phyloP scores from a whole-genome alignment of 352 stramenopile species.

The Phytophthora lateralis region DNA sequence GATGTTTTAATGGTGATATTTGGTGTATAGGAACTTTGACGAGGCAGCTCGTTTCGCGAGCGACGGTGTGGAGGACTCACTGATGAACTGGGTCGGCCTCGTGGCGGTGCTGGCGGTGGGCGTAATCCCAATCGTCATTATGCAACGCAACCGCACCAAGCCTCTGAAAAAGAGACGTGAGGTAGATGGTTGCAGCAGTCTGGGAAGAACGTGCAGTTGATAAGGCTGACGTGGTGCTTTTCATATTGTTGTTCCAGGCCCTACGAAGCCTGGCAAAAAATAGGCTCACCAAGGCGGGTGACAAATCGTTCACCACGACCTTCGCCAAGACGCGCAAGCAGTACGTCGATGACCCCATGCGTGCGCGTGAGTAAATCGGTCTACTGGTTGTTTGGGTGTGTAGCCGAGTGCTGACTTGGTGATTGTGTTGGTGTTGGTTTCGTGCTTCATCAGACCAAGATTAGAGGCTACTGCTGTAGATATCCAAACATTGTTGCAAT shows the following conservation, averaged over 20 bases:
- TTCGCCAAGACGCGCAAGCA: slow-evolving; percentile 55
- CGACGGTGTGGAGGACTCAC: slow-evolving; percentile 72
- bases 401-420: slow-evolving; percentile 9
- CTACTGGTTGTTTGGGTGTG: background rate
- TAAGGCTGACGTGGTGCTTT: slow-evolving; percentile 5
- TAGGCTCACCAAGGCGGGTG: slow-evolving; percentile 63
- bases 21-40: slow-evolving; percentile 67
- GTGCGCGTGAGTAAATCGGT: slow-evolving; percentile 27
- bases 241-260: slow-evolving; percentile 33
- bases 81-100: slow-evolving; percentile 75
- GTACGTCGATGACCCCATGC: slow-evolving; percentile 54
- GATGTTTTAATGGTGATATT: background rate
- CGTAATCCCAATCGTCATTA: slow-evolving; percentile 67
- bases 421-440: background rate
- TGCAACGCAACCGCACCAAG: slow-evolving; percentile 78
- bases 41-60: slow-evolving; percentile 70
- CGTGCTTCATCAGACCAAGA: slow-evolving; percentile 28
- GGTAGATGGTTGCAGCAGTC: slow-evolving; percentile 41
- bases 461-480: slow-evolving; percentile 21
- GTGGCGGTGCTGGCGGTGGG: slow-evolving; percentile 56
- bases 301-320: slow-evolving; percentile 47
- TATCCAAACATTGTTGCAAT: slow-evolving; percentile 9
- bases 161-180: slow-evolving; percentile 76
- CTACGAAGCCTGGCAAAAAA: slow-evolving; percentile 77
- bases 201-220: background rate